A percentile compares a stretch with the other conserved stretches of the same genome.
Evolutionary conservation across 148 eudicot genomes (phyloP).

Genomic region (Amaranthus palmeri): DNA sequence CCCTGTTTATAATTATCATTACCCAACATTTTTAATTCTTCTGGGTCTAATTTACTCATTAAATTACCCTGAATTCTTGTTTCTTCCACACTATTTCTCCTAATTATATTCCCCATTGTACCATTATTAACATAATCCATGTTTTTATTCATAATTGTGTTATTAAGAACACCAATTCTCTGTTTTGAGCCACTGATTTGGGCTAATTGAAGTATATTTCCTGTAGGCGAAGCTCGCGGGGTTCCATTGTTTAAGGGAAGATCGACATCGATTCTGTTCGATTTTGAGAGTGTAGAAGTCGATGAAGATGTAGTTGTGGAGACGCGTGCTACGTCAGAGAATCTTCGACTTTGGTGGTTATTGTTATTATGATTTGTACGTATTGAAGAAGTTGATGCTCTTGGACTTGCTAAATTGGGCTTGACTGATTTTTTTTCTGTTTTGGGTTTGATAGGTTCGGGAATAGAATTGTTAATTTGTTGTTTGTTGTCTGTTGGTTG

Average conservation of each 20-base stretch:
- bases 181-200: constrained; percentile 43
- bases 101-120: constrained; percentile 26
- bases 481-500: constrained; percentile 1
- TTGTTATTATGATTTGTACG: not conserved
- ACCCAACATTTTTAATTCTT: constrained; percentile 50
- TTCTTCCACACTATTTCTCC: constrained; percentile 25
- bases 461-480: constrained; percentile 9
- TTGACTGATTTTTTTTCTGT: constrained; percentile 18
- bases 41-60: constrained; percentile 40
- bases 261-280: constrained; percentile 24
- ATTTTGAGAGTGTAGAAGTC: constrained; percentile 10
- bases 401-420: constrained; percentile 16
- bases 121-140: constrained; percentile 9
- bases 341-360: constrained; percentile 11
- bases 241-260: constrained; percentile 21
- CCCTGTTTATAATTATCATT: constrained; percentile 67
- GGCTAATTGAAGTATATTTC: constrained; percentile 40
- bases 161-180: constrained; percentile 16
- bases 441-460: constrained; percentile 3
- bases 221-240: constrained; percentile 35
- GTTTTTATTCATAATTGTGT: constrained; percentile 8
- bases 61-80: constrained; percentile 12
- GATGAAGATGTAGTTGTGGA: constrained; percentile 32
- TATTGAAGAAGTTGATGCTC: constrained; percentile 14
- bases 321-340: constrained; percentile 29